phyloP scores from a whole-genome alignment of 331 rosid species.

The Ulmus americana region DNA sequence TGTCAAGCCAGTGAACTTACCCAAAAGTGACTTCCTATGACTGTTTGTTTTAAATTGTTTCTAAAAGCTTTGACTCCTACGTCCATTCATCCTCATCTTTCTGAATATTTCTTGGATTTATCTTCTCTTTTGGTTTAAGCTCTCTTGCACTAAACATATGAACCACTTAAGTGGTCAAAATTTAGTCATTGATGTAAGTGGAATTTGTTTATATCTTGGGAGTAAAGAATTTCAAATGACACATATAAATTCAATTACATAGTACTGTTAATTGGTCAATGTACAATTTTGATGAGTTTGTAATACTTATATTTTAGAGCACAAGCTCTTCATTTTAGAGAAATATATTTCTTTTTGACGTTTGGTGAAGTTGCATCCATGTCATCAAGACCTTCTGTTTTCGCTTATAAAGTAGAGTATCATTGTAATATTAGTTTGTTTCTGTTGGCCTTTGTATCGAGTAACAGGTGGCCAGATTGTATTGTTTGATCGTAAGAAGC shows the following conservation, averaged over 20 bases:
- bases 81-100: not conserved
- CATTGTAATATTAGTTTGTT: slow-evolving; percentile 13
- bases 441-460: slow-evolving; percentile 11
- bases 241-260: not conserved
- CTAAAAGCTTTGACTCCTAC: slow-evolving; percentile 14
- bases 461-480: slow-evolving; percentile 76
- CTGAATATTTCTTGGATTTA: not conserved
- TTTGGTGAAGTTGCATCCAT: slow-evolving; percentile 5
- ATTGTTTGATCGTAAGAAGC: slow-evolving; percentile 86
- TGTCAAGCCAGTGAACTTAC: slow-evolving; percentile 82
- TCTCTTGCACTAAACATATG: not conserved
- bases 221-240: slow-evolving; percentile 17
- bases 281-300: slow-evolving; percentile 1
- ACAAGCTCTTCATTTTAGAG: not conserved
- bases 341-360: not conserved
- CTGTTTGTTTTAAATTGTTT: slow-evolving; percentile 11
- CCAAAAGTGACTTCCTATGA: slow-evolving; percentile 54
- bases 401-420: not conserved
- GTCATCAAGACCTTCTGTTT: slow-evolving; percentile 3
- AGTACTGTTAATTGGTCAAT: slow-evolving; percentile 14
- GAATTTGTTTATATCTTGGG: slow-evolving; percentile 1
- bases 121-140: not conserved
- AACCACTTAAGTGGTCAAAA: not conserved
- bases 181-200: not conserved
- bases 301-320: slow-evolving; percentile 13